Percentiles rank a stretch among this genome's conserved stretches.
These are phyloP conservation scores for Ganoderma resinaceum DNA, from an alignment of 1,284 basidiomycete species.

Conservation along the genomic window DNA sequence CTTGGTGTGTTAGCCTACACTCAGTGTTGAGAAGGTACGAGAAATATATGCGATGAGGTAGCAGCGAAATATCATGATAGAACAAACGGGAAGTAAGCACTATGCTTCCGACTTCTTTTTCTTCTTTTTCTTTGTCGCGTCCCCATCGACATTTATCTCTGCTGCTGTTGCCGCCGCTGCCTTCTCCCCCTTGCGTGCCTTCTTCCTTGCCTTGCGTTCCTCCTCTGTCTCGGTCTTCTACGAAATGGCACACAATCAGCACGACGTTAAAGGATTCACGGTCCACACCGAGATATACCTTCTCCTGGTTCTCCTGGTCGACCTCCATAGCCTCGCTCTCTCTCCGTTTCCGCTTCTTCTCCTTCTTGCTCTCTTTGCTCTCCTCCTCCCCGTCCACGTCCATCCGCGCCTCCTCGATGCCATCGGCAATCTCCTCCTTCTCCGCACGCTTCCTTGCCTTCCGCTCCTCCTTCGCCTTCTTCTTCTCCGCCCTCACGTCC, in stretches of 20 bases:
- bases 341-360: constrained; percentile 77
- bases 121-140: constrained; percentile 67
- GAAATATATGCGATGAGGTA: background rate
- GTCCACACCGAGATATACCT: constrained; percentile 45
- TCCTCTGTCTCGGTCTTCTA: constrained; percentile 68
- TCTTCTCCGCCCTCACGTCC: constrained; percentile 86
- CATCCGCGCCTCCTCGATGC: constrained; percentile 53
- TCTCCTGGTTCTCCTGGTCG: constrained; percentile 42
- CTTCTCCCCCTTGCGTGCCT: constrained; percentile 77
- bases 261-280: constrained; percentile 11
- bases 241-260: constrained; percentile 4
- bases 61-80: background rate
- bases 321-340: constrained; percentile 58
- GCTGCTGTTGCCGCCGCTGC: constrained; percentile 49
- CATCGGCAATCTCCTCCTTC: constrained; percentile 45
- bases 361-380: constrained; percentile 54
- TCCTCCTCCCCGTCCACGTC: constrained; percentile 49
- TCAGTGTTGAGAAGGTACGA: background rate
- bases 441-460: constrained; percentile 49
- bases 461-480: constrained; percentile 73
- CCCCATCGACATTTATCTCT: constrained; percentile 14
- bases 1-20: background rate
- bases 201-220: constrained; percentile 76
- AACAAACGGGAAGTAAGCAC: background rate
- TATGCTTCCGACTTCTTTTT: constrained; percentile 71